Conservation (phyloP, 192 early-diverging fungal species). For the Coemansia sp. region DNA sequence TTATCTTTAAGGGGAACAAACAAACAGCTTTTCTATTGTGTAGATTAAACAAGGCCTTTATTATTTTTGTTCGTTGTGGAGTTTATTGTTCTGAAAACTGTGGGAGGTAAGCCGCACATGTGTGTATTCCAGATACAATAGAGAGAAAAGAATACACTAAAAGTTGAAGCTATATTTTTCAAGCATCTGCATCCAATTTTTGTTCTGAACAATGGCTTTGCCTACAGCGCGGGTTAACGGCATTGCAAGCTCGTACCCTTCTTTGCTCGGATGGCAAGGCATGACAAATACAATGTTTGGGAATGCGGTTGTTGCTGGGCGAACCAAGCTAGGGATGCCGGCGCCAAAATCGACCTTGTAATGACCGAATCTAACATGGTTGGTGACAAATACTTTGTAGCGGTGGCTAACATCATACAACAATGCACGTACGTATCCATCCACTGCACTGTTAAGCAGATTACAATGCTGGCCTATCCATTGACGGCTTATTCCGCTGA, state of each 20-base stretch:
- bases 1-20: no score
- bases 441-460: neutral
- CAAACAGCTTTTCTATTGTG: no score
- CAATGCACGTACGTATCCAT: neutral
- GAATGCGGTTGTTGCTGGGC: neutral
- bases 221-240: neutral
- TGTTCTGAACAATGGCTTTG: neutral
- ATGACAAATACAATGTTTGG: constrained; percentile 3
- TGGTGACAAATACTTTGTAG: neutral
- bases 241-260: neutral
- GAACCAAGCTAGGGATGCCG: neutral
- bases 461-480: neutral
- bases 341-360: constrained; percentile 2
- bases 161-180: neutral
- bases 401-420: neutral
- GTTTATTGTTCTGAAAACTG: no score
- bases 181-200: neutral
- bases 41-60: no score
- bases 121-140: neutral
- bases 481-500: neutral
- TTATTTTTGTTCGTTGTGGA: no score
- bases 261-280: neutral
- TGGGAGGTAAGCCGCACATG: no score
- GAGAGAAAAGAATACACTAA: neutral
- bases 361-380: neutral